phyloP scores from a whole-genome alignment of 495 filamentous ascomycete species.

The Rostrohypoxylon terebratum region DNA sequence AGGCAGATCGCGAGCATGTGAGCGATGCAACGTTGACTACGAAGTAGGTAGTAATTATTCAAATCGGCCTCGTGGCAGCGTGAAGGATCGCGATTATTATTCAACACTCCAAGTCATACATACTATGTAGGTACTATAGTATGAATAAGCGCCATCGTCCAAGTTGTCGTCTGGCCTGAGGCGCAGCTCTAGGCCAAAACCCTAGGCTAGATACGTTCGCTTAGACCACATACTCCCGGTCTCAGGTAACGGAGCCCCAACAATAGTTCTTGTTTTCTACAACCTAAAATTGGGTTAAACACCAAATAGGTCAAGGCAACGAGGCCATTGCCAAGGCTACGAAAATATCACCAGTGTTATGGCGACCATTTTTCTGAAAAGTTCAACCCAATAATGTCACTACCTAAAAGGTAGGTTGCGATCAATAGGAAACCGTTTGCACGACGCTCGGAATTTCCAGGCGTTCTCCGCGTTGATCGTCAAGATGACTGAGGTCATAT shows the following conservation, averaged over 20 bases:
- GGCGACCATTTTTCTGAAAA: not conserved
- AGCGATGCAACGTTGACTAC: constrained; percentile 6
- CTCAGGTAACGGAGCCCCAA: constrained; percentile 5
- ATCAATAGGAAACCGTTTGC: not conserved
- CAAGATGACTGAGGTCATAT: not conserved
- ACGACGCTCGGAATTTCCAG: not conserved
- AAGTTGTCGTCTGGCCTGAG: not conserved
- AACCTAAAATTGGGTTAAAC: not conserved
- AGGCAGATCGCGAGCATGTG: constrained; percentile 8
- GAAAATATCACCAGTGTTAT: not conserved
- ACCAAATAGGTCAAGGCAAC: not conserved
- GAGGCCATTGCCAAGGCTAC: not conserved
- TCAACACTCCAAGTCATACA: not conserved
- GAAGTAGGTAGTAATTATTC: too few relatives aligned
- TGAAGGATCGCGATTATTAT: not conserved
- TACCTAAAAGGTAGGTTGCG: not conserved
- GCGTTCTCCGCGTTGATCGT: not conserved
- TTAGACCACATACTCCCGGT: not conserved
- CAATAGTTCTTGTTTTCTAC: constrained; percentile 7
- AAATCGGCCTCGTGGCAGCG: not conserved
- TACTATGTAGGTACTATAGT: too few relatives aligned
- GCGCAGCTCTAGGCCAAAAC: not conserved
- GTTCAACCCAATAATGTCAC: not conserved
- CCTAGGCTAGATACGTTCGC: not conserved
- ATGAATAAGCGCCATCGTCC: constrained; percentile 4